Evolutionary conservation across 805 yeast species (phyloP).

Genomic region (Clavispora fructus): DNA sequence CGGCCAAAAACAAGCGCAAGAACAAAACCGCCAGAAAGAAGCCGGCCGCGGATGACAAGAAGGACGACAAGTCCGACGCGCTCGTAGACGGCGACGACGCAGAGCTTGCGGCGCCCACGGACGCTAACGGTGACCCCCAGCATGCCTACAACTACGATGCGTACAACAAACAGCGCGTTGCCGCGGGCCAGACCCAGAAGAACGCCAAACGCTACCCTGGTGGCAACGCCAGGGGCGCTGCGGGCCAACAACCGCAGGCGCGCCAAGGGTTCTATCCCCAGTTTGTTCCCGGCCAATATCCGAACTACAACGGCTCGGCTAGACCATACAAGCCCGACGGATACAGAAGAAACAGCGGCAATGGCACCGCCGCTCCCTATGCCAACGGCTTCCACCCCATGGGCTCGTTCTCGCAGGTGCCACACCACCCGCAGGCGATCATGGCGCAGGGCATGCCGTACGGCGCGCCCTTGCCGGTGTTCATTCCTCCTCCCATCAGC

Average conservation of each 20-base stretch:
- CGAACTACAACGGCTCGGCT: constrained; percentile 16
- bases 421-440: constrained; percentile 19
- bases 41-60: constrained; percentile 6
- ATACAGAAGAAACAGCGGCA: constrained; percentile 14
- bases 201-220: constrained; percentile 22
- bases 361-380: constrained; percentile 10
- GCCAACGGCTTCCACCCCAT: constrained; percentile 14
- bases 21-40: constrained; percentile 17
- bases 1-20: constrained; percentile 24
- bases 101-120: constrained; percentile 2
- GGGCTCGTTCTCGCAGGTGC: constrained; percentile 16
- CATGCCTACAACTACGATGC: constrained; percentile 8
- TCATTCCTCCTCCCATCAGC: constrained; percentile 43
- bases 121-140: constrained; percentile 5
- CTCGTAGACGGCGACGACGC: constrained; percentile 2
- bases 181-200: constrained; percentile 13
- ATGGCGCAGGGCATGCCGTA: constrained; percentile 13
- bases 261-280: constrained; percentile 25
- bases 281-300: constrained; percentile 23
- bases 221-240: constrained; percentile 15
- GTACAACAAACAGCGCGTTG: constrained; percentile 2
- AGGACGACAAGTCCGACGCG: constrained; percentile 8
- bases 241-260: constrained; percentile 12
- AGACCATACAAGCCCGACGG: constrained; percentile 23
- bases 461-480: constrained; percentile 16